Evolutionary conservation across 441 rosid species (phyloP), one percentile per base, ranked within the genome.

Genomic region (Arabidopsis hybrid): DNA sequence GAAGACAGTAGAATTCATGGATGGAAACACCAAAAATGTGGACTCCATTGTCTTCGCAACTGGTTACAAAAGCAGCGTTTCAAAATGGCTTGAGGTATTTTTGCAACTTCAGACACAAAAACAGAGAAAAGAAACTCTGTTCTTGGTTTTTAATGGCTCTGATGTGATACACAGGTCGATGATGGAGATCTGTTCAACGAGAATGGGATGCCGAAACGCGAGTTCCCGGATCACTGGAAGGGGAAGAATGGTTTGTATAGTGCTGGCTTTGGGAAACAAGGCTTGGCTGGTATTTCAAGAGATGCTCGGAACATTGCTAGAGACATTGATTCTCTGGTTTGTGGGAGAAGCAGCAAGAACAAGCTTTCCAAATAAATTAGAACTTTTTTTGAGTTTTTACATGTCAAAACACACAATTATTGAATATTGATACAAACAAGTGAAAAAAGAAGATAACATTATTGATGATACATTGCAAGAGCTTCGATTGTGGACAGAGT

Each of bases 31-130:
- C 0, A 55, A 51, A 6, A 13, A 0, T 4, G 68, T 70, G 1
- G 86, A 85, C 64, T 80, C 80, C 2, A 79, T 85, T 14, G 47
- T 88, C 17, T 85, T 88, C 6, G 88, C 88, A 1, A 85, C 89
- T 0, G 92, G 92, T 43, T 88, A 83, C 60, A 79, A 40, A 50
- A 84, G 87, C 38, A 78, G 77, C 1, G 84, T 83, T 8, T 59
- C 74, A 8, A 74, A 80, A 0, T 88, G 92, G 92, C 87, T 86
- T 29, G 38, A 84, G 85, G 88, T 85, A 76, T 35, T 1, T 17
- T 58, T 55, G 17, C 18, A 36, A 1, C 13, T 47, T 36, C 5
- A 17, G 3, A 51, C 36, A 18, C 17, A 40, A 7, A 43, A 62
- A 72, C 40, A 52, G 59, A 29, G 49, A 1, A 13, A 3, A 32